These are phyloP conservation scores for Ophiocordyceps sinensis DNA, from an alignment of 2,329 filamentous ascomycete species.

Conservation along the genomic window DNA sequence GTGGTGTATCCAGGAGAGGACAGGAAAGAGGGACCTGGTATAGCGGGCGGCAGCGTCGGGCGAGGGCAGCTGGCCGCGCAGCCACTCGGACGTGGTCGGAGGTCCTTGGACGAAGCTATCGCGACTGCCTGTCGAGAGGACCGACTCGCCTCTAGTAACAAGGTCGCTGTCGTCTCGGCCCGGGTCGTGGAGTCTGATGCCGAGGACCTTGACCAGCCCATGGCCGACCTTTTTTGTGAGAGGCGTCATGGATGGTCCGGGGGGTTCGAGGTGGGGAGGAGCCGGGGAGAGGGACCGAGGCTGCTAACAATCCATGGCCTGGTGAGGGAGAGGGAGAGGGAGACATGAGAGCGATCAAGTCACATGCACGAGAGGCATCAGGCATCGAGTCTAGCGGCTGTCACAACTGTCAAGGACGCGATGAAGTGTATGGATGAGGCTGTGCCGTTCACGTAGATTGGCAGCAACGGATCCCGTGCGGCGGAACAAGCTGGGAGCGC, in stretches of 20 bases:
- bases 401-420: too few relatives aligned
- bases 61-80: conserved; percentile 49
- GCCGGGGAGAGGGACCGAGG: not conserved
- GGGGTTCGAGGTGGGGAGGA: not conserved
- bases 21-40: conserved; percentile 64
- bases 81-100: conserved; percentile 60
- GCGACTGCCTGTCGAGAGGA: conserved; percentile 56
- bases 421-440: too few relatives aligned
- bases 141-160: conserved; percentile 63
- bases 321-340: not conserved
- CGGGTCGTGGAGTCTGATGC: conserved; percentile 61
- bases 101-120: conserved; percentile 74
- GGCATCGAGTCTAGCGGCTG: too few relatives aligned
- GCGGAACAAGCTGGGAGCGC: too few relatives aligned
- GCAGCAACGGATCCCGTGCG: too few relatives aligned
- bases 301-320: not conserved
- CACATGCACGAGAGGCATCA: too few relatives aligned
- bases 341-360: too few relatives aligned
- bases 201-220: conserved; percentile 60
- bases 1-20: conserved; percentile 70
- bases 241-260: conserved; percentile 16
- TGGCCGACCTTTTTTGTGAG: conserved; percentile 50
- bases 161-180: conserved; percentile 34
- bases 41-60: conserved; percentile 43
- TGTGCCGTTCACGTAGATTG: too few relatives aligned